Evolutionary conservation across 495 filamentous ascomycete genomes (phyloP).

Genomic region (Aspergillus funiculosus): DNA sequence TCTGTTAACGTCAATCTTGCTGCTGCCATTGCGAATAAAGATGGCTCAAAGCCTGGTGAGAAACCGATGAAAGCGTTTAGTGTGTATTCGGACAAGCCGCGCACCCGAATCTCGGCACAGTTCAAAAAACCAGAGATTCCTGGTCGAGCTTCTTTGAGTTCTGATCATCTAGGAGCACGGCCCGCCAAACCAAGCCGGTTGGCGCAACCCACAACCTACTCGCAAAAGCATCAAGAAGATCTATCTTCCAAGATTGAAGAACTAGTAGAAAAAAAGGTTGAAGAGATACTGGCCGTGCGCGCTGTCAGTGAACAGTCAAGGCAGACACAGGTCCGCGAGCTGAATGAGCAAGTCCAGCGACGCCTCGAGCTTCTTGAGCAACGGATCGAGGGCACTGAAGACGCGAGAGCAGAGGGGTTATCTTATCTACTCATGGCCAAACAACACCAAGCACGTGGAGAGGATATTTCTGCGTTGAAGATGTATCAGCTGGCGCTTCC

Average conservation of each 20-base stretch:
- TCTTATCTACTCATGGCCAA: slow-evolving; percentile 85
- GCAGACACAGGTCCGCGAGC: slow-evolving; percentile 47
- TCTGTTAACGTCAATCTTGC: slow-evolving; percentile 55
- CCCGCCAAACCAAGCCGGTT: slow-evolving; percentile 27
- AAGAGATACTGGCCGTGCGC: slow-evolving; percentile 74
- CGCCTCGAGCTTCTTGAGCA: slow-evolving; percentile 80
- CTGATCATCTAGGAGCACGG: slow-evolving; percentile 25
- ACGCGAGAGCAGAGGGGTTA: slow-evolving; percentile 70
- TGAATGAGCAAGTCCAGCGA: slow-evolving; percentile 71
- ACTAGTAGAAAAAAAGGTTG: slow-evolving; percentile 84
- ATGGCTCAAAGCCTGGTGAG: slow-evolving; percentile 49
- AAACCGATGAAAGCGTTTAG: slow-evolving; percentile 76
- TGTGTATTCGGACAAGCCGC: slow-evolving; percentile 70
- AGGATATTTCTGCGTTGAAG: slow-evolving; percentile 68
- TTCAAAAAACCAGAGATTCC: slow-evolving; percentile 36
- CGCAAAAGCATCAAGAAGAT: slow-evolving; percentile 27
- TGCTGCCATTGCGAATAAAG: slow-evolving; percentile 39
- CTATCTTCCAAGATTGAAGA: slow-evolving; percentile 80
- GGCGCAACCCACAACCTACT: slow-evolving; percentile 25
- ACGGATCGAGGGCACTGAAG: slow-evolving; percentile 70
- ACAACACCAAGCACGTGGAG: slow-evolving; percentile 77
- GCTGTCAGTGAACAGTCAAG: slow-evolving; percentile 45
- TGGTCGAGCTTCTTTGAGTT: slow-evolving; percentile 38
- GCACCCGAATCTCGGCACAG: slow-evolving; percentile 36
- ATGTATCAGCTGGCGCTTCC: slow-evolving; percentile 83